Conservation (phyloP, 1,284 basidiomycete species). For the Melampsora americana region DNA sequence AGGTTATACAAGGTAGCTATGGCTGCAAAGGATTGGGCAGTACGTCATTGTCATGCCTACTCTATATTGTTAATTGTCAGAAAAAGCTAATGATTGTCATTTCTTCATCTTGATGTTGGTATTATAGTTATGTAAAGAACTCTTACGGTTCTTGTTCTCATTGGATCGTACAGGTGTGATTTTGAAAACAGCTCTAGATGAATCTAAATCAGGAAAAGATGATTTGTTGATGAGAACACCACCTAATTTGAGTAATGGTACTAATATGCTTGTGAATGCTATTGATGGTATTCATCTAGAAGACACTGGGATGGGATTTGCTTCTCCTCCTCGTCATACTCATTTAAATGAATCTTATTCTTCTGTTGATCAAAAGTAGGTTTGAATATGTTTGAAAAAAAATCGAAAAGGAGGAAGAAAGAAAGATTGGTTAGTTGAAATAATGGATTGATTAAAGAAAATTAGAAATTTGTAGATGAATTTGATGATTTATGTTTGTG, state of each 20-base stretch:
- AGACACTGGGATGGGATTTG: not conserved
- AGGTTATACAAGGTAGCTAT: slow-evolving; percentile 49
- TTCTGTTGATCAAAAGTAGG: no score
- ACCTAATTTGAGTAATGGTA: not conserved
- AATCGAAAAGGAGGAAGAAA: no score
- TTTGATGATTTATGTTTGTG: no score
- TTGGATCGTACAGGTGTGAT: slow-evolving; percentile 61
- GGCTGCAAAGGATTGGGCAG: slow-evolving; percentile 47
- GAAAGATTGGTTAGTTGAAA: no score
- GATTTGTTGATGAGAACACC: not conserved
- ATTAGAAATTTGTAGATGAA: no score
- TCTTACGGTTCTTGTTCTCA: slow-evolving; percentile 84
- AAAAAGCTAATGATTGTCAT: not conserved
- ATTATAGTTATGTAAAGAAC: slow-evolving; percentile 71
- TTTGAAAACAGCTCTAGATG: slow-evolving; percentile 22
- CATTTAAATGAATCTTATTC: not conserved
- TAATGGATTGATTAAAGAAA: no score
- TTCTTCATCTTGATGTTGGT: slow-evolving; percentile 49
- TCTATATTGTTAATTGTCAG: not conserved
- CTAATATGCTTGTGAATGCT: not conserved
- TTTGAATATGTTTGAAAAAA: no score
- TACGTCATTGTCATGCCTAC: slow-evolving; percentile 45
- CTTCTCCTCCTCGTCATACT: not conserved
- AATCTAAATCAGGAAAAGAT: slow-evolving; percentile 7
- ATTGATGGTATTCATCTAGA: not conserved